Conservation (phyloP, 192 early-diverging fungal species). For the Coemansia sp. region DNA sequence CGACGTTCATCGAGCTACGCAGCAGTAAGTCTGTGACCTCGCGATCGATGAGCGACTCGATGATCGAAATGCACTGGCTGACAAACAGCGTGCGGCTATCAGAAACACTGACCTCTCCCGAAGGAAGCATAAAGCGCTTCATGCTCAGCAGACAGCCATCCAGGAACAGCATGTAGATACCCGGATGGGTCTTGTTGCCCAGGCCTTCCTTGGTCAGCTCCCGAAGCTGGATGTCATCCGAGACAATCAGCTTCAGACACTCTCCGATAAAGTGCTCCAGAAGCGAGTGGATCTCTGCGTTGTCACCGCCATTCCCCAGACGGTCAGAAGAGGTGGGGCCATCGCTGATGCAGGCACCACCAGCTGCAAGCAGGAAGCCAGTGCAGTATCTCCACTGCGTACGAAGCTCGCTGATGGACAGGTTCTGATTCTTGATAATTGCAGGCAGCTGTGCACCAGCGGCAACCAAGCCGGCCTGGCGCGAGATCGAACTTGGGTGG, state of each 20-base stretch:
- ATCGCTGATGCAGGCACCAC: slow-evolving; percentile 49
- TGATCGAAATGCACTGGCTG: slow-evolving; percentile 55
- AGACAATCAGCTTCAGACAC: slow-evolving; percentile 54
- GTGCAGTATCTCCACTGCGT: slow-evolving; percentile 58
- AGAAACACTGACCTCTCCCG: slow-evolving; percentile 53
- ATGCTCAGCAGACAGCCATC: slow-evolving; percentile 51
- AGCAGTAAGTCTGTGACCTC: slow-evolving; percentile 43
- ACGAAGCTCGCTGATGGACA: slow-evolving; percentile 48
- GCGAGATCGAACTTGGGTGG: slow-evolving; percentile 5
- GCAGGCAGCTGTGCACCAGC: slow-evolving; percentile 51
- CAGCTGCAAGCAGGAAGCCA: slow-evolving; percentile 52
- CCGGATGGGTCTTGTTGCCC: slow-evolving; percentile 56
- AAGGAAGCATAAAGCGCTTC: slow-evolving; percentile 52
- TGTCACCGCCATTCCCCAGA: slow-evolving; percentile 39
- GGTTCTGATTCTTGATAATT: slow-evolving; percentile 20
- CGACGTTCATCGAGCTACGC: slow-evolving; percentile 49
- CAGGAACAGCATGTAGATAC: slow-evolving; percentile 55
- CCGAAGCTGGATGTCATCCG: slow-evolving; percentile 55
- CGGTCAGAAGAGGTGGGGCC: slow-evolving; percentile 31
- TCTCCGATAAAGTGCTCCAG: slow-evolving; percentile 57
- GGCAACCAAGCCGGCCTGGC: slow-evolving; percentile 26
- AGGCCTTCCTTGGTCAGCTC: slow-evolving; percentile 55
- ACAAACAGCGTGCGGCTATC: slow-evolving; percentile 58
- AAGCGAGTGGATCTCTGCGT: slow-evolving; percentile 51
- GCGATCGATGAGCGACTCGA: slow-evolving; percentile 51